phyloP scores from a whole-genome alignment of 2,329 filamentous ascomycete genomes.

The Capronia coronata region DNA sequence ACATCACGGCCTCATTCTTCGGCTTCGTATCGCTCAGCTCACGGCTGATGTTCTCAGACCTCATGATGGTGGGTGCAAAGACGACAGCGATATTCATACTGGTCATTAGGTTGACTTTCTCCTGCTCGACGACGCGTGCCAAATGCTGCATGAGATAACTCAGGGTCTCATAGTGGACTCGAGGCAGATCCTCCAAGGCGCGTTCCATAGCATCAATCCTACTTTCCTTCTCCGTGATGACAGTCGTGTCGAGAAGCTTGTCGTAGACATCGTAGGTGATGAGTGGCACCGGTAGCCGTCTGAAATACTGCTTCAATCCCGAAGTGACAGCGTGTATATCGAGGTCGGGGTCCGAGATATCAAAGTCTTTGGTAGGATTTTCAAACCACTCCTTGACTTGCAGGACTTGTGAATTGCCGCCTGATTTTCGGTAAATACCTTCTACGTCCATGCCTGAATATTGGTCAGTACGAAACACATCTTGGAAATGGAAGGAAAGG shows the following conservation, averaged over 20 bases:
- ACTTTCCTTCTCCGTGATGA: slow-evolving; percentile 52
- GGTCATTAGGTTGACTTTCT: slow-evolving; percentile 90
- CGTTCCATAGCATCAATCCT: slow-evolving; percentile 65
- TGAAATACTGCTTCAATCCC: slow-evolving; percentile 94
- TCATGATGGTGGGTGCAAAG: slow-evolving; percentile 96
- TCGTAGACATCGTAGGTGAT: slow-evolving; percentile 93
- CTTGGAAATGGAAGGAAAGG: slow-evolving; percentile 17
- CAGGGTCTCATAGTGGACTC: slow-evolving; percentile 77
- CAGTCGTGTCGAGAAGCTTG: slow-evolving; percentile 63
- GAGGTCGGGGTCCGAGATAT: slow-evolving; percentile 86
- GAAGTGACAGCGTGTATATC: slow-evolving; percentile 97
- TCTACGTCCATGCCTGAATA: slow-evolving; percentile 74
- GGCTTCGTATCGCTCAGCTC: slow-evolving; percentile 95
- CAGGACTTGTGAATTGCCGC: slow-evolving; percentile 85
- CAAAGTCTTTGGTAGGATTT: slow-evolving; percentile 64
- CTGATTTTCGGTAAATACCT: slow-evolving; percentile 96
- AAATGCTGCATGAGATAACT: slow-evolving; percentile 94
- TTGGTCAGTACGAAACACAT: slow-evolving; percentile 17
- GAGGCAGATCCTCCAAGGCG: slow-evolving; percentile 71
- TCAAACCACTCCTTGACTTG: slow-evolving; percentile 88
- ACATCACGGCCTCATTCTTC: slow-evolving; percentile 88
- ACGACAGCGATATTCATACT: slow-evolving; percentile 94
- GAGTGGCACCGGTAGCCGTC: slow-evolving; percentile 80
- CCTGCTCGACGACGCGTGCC: slow-evolving; percentile 72
- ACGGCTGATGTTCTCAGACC: slow-evolving; percentile 77